These are phyloP conservation scores for Nematocida displodere DNA, from an alignment of 371 early-diverging fungal species.

Conservation along the genomic window DNA sequence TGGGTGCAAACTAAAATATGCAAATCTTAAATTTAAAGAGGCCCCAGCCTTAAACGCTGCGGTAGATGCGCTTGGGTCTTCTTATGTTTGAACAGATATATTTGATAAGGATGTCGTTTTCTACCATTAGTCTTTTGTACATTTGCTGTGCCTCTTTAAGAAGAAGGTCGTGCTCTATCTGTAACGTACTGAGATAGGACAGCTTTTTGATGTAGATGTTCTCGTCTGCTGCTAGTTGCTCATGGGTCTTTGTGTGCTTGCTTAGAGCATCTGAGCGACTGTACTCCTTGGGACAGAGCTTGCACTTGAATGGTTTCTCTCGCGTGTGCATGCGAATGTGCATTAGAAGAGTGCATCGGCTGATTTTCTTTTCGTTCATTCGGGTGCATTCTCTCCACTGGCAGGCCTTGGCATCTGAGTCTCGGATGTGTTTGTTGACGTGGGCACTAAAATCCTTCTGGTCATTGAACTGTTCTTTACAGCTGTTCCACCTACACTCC, in stretches of 20 bases:
- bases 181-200: conserved; percentile 16
- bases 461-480: conserved; percentile 39
- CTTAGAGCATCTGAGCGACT: conserved; percentile 62
- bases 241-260: conserved; percentile 61
- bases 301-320: conserved; percentile 62
- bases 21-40: too few species aligned
- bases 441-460: conserved; percentile 47
- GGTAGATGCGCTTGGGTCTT: neutral
- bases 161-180: conserved; percentile 25
- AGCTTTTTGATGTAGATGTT: conserved; percentile 44
- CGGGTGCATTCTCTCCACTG: conserved; percentile 57
- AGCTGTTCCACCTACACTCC: conserved; percentile 49
- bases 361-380: conserved; percentile 41
- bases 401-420: conserved; percentile 45
- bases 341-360: conserved; percentile 51
- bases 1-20: neutral
- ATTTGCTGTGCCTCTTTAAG: conserved; percentile 5
- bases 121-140: conserved; percentile 33
- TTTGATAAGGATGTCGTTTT: conserved; percentile 35
- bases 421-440: conserved; percentile 48
- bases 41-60: too few species aligned
- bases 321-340: conserved; percentile 59
- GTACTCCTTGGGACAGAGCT: conserved; percentile 56
- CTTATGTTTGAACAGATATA: conserved; percentile 7
- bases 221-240: conserved; percentile 52